Evolutionary conservation across 805 yeast genomes (phyloP), one percentile per base, ranked within the genome.

Genomic region (Wickerhamiella domercqiae): DNA sequence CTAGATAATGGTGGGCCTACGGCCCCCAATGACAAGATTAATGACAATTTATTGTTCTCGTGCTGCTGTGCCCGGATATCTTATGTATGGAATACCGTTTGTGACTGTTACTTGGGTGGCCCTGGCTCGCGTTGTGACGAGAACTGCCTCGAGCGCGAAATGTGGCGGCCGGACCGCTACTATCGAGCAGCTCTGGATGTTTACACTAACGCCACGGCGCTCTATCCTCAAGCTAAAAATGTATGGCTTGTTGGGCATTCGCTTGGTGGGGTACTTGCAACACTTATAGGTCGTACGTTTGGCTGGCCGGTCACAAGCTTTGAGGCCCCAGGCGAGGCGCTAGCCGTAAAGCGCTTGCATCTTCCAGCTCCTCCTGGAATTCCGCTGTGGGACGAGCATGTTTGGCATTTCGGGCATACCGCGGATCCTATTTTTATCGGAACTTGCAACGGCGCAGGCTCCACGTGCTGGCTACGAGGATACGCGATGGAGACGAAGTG

Each of bases 371-470:
- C 97, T 2, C 98, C 98, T 1, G 94, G 94, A 1, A 54, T 81
- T 11, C 86, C 94, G 0, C 59, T 63, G 5, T 70, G 75, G 49
- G 61, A 72, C 59, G 96, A 86, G 50, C 77, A 81, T 45, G 70
- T 90, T 7, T 90, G 93, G 93, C 96, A 90, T 54, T 62, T 90
- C 53, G 98, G 98, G 2, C 87, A 90, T 55, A 90, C 90, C 2
- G 97, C 95, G 0, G 98, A 90, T 55, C 98, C 98, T 1, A 81
- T 90, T 2, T 90, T 67, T 51, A 78, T 86, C 87, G 98, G 98
- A 0, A 86, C 83, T 6, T 90, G 98, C 55, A 84, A 80, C 51
- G 98, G 98, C 7, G 93, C 90, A 1, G 73, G 87, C 3, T 77
- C 93, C 0, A 59, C 86, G 1, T 90, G 98, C 57, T 75, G 87